Conservation (phyloP, 139 green algal genomes). For the Tetratostichococcus sp. region DNA sequence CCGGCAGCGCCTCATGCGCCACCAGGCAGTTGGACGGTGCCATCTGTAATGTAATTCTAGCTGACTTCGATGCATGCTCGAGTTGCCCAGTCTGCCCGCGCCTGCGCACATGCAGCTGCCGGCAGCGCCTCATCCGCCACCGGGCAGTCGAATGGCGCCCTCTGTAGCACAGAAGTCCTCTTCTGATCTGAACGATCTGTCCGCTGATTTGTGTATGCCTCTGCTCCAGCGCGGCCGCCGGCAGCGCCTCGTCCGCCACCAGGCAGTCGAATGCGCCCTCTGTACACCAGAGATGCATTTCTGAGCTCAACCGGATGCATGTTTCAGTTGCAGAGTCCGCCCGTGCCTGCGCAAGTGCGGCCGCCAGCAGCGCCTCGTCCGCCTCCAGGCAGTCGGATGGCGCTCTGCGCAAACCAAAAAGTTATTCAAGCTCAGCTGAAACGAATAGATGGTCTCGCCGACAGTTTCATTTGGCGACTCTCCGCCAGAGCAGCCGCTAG, state of each 20-base stretch:
- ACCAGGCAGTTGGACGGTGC: constrained; percentile 79
- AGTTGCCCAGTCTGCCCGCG: neutral
- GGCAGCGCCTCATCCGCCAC: constrained; percentile 50
- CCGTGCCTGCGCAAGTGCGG: constrained; percentile 2
- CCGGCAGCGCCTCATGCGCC: constrained; percentile 46
- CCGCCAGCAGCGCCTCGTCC: constrained; percentile 46
- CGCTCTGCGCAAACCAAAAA: no score
- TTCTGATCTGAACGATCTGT: neutral
- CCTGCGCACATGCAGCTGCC: constrained; percentile 6
- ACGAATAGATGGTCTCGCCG: no score
- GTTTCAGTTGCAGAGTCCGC: neutral
- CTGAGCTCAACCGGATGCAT: no score
- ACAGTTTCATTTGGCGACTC: no score
- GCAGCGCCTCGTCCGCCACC: constrained; percentile 50
- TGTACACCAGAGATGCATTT: constrained; percentile 3
- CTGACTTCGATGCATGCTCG: neutral
- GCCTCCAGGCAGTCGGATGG: constrained; percentile 76
- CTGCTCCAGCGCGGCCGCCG: constrained; percentile 10
- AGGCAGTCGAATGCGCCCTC: constrained; percentile 75
- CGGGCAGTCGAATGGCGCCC: constrained; percentile 77
- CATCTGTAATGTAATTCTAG: constrained; percentile 13
- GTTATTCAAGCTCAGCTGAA: no score
- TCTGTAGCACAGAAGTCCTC: constrained; percentile 7
- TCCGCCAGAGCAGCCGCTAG: no score
- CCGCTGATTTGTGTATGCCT: neutral